These are phyloP conservation scores for Sindora glabra DNA, from an alignment of 306 rosid species.

Conservation along the genomic window DNA sequence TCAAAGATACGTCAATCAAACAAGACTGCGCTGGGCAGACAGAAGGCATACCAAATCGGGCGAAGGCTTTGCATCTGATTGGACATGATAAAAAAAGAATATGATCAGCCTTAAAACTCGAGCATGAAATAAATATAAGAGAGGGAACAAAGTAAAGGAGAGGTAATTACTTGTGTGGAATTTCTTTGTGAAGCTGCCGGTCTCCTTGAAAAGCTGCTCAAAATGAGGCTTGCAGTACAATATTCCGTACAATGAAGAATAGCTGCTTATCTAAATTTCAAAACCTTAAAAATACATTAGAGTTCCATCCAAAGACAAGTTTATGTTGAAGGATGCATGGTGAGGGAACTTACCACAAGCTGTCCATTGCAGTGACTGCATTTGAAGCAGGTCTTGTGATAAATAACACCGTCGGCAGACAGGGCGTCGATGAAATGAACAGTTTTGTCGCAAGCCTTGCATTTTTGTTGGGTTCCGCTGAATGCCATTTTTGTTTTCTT, in stretches of 20 bases:
- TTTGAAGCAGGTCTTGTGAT: constrained; percentile 63
- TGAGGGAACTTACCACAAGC: constrained; percentile 33
- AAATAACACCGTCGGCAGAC: constrained; percentile 49
- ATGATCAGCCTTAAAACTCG: constrained; percentile 3
- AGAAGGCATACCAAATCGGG: constrained; percentile 35
- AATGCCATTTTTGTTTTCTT: constrained; percentile 39
- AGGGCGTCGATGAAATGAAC: constrained; percentile 53
- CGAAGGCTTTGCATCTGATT: constrained; percentile 38
- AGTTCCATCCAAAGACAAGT: no score
- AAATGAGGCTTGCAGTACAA: constrained; percentile 66
- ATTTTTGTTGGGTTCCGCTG: constrained; percentile 74
- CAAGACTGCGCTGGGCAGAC: background rate
- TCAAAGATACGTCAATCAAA: background rate
- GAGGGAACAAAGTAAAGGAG: no score
- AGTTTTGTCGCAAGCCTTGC: constrained; percentile 69
- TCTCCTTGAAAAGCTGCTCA: constrained; percentile 63
- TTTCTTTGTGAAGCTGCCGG: constrained; percentile 33
- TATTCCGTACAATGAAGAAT: constrained; percentile 49
- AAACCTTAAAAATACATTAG: no score
- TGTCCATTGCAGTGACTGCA: constrained; percentile 66
- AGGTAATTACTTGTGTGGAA: constrained; percentile 21
- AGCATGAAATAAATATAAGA: background rate
- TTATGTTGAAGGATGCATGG: no score
- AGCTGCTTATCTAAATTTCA: constrained; percentile 37
- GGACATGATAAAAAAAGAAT: constrained; percentile 17